Percentiles rank a stretch among this genome's conserved stretches.
Evolutionary conservation across 2,329 filamentous ascomycete species (phyloP).

Genomic region (Huntiella omanensis): DNA sequence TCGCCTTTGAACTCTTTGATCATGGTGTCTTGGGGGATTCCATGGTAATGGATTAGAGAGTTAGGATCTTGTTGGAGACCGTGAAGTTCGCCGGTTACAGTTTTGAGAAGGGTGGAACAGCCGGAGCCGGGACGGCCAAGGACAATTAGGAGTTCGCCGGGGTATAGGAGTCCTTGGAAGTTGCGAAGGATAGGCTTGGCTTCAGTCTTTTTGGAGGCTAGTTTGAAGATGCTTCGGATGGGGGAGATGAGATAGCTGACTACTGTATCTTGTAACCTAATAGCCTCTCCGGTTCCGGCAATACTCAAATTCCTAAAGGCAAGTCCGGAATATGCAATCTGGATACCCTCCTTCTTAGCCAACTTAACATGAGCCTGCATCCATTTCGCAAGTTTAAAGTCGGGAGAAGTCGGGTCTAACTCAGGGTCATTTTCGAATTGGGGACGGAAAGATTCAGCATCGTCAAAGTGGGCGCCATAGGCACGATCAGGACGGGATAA

Average conservation of each 20-base stretch:
- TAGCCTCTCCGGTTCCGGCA: slow-evolving; percentile 43
- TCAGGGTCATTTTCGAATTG: slow-evolving; percentile 15
- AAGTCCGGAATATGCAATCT: slow-evolving; percentile 35
- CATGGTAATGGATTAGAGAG: slow-evolving; percentile 42
- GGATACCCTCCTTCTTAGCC: slow-evolving; percentile 36
- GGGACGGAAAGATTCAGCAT: not conserved
- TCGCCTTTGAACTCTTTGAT: slow-evolving; percentile 43
- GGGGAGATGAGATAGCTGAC: slow-evolving; percentile 38
- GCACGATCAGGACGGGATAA: slow-evolving; percentile 19
- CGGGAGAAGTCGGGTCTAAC: slow-evolving; percentile 20
- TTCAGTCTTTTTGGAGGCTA: slow-evolving; percentile 20
- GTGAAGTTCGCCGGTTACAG: slow-evolving; percentile 39
- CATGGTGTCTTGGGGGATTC: slow-evolving; percentile 34
- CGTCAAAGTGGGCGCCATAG: not conserved
- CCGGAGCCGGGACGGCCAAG: slow-evolving; percentile 47
- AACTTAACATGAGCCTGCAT: slow-evolving; percentile 21
- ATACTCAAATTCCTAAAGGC: slow-evolving; percentile 48
- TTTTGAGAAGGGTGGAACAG: slow-evolving; percentile 45
- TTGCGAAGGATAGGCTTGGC: slow-evolving; percentile 40
- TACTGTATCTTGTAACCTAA: slow-evolving; percentile 53
- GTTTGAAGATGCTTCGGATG: slow-evolving; percentile 20
- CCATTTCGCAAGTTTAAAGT: slow-evolving; percentile 26
- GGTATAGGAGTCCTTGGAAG: slow-evolving; percentile 45
- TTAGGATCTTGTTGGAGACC: slow-evolving; percentile 33
- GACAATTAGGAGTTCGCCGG: slow-evolving; percentile 50